Percentiles rank a stretch among this genome's conserved stretches.
Conservation (phyloP, 768 basidiomycete genomes). For the Fomitopsis serialis region DNA sequence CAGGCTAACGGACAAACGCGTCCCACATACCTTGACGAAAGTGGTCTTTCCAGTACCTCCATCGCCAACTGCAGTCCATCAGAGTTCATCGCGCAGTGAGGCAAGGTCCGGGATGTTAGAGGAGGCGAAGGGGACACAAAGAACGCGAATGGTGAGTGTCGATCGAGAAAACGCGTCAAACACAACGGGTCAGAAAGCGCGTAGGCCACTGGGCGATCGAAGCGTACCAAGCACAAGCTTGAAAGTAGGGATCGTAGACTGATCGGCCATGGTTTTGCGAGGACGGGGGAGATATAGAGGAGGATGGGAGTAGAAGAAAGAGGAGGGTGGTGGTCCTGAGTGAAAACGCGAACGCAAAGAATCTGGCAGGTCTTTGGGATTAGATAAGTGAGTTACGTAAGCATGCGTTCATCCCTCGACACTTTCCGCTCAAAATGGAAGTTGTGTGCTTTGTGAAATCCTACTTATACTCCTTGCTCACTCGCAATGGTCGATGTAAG, state of each 20-base stretch:
- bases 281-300: constrained; percentile 34
- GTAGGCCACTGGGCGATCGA: constrained; percentile 1
- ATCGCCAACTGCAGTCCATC: constrained; percentile 67
- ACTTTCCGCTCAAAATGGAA: background rate
- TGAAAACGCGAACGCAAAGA: constrained; percentile 15
- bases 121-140: constrained; percentile 13
- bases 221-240: constrained; percentile 95
- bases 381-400: constrained; percentile 19
- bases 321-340: constrained; percentile 12
- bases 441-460: too few relatives aligned
- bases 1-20: constrained; percentile 11
- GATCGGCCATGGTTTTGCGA: constrained; percentile 38
- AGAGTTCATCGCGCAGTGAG: constrained; percentile 17
- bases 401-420: background rate
- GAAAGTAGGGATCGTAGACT: constrained; percentile 71
- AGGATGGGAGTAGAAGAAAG: constrained; percentile 16
- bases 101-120: constrained; percentile 2
- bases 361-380: constrained; percentile 12
- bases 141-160: constrained; percentile 31
- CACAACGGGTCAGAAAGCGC: constrained; percentile 9
- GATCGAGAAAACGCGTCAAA: constrained; percentile 42
- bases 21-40: constrained; percentile 80
- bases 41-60: constrained; percentile 98
- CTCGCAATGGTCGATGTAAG: too few relatives aligned
- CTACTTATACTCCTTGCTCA: too few relatives aligned